Evolutionary conservation across 2,329 filamentous ascomycete species (phyloP).

Genomic region (Colletotrichum paranaense): DNA sequence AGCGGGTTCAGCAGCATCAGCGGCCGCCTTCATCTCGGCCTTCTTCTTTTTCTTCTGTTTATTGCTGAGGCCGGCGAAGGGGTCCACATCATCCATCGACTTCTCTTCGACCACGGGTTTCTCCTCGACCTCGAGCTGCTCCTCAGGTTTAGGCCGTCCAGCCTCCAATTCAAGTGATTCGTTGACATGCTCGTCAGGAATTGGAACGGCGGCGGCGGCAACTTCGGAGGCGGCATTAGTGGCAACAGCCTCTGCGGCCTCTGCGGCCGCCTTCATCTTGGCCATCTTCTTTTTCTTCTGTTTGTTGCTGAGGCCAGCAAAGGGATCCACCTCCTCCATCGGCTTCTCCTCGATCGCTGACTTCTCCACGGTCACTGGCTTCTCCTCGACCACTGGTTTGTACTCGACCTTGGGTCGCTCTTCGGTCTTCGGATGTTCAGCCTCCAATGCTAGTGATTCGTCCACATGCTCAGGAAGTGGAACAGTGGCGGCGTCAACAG

Average conservation of each 20-base stretch:
- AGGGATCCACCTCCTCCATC: conserved; percentile 36
- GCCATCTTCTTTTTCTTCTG: conserved; percentile 33
- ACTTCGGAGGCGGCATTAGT: neutral
- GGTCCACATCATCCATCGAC: neutral
- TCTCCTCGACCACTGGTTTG: too few relatives aligned
- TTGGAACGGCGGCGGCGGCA: too few relatives aligned
- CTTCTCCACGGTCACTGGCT: too few relatives aligned
- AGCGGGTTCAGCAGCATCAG: neutral
- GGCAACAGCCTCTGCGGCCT: neutral
- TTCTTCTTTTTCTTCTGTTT: conserved; percentile 31
- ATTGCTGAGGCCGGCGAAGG: neutral
- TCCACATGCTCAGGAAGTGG: neutral
- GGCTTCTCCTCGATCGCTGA: neutral
- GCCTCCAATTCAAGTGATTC: too few relatives aligned
- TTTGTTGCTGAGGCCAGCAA: conserved; percentile 3
- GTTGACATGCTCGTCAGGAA: too few relatives aligned
- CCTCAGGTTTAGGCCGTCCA: too few relatives aligned
- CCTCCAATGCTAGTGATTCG: neutral
- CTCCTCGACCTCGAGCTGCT: conserved; percentile 35
- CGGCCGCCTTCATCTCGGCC: neutral
- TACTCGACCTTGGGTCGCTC: neutral
- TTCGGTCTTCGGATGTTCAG: neutral
- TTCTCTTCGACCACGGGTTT: neutral
- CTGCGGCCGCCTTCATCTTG: neutral
- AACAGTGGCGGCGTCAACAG: too few relatives aligned